These are phyloP conservation scores for Ustulina deusta DNA, from an alignment of 2,329 filamentous ascomycete species.

Conservation along the genomic window DNA sequence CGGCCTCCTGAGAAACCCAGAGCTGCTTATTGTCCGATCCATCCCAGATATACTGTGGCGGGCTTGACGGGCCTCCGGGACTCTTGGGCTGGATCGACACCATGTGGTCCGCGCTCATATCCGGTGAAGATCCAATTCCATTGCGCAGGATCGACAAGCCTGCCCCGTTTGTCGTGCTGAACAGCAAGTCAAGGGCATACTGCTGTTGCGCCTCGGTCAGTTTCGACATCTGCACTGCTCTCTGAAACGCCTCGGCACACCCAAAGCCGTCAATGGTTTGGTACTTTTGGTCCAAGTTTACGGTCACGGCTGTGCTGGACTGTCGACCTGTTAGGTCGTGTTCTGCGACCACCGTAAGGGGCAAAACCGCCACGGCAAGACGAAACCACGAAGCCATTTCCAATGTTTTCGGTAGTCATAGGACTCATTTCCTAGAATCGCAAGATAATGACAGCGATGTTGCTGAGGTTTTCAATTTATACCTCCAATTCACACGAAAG, in stretches of 20 bases:
- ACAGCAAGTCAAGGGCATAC: slow-evolving; percentile 59
- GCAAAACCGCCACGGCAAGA: slow-evolving; percentile 33
- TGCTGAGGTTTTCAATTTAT: neutral
- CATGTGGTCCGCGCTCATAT: slow-evolving; percentile 40
- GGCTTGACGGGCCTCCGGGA: slow-evolving; percentile 56
- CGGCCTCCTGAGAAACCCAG: slow-evolving; percentile 63
- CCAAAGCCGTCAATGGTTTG: slow-evolving; percentile 62
- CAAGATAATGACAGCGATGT: neutral
- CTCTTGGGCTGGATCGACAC: slow-evolving; percentile 58
- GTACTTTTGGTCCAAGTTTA: slow-evolving; percentile 47
- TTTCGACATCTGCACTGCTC: slow-evolving; percentile 56
- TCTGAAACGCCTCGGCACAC: slow-evolving; percentile 61
- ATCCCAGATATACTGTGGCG: slow-evolving; percentile 60
- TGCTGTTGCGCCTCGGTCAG: slow-evolving; percentile 48
- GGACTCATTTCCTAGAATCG: neutral
- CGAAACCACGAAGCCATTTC: slow-evolving; percentile 24
- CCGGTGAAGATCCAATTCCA: slow-evolving; percentile 57
- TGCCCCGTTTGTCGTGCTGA: slow-evolving; percentile 59
- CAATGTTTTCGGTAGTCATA: neutral
- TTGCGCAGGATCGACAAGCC: slow-evolving; percentile 65
- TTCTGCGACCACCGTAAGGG: slow-evolving; percentile 11
- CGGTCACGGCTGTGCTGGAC: slow-evolving; percentile 43
- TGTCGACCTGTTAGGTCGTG: slow-evolving; percentile 23
- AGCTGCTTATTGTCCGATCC: slow-evolving; percentile 63
- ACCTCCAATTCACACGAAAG: neutral